Base-by-base conservation (phyloP, 306 rosid genomes). In the Malus orientalis region DNA sequence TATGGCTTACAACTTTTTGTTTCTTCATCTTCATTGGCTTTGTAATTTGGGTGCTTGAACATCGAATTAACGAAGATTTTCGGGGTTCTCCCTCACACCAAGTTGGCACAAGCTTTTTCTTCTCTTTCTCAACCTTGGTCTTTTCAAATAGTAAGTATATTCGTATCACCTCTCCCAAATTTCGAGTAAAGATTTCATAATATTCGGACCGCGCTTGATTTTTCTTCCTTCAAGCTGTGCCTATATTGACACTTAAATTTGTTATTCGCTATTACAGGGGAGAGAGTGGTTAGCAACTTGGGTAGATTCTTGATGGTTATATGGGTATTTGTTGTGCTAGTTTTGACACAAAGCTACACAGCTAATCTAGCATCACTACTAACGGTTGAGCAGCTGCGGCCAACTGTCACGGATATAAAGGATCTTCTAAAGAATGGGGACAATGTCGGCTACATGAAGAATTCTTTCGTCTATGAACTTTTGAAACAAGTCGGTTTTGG, bases 11-110 rank as follows among this genome's bases (percentile, higher is more conserved):
- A 70, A 71, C 73, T 5, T 79, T 70, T 18, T 90, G 88, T 71
- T 88, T 88, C 11, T 88, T 90, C 16, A 16, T 90, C 8, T 87
- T 86, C 82, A 82, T 88, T 45, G 96, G 93, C 12, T 90, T 90
- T 23, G 91, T 90, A 4, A 89, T 90, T 18, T 92, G 93, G 91
- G 74, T 86, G 55, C 89, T 90, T 38, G 96, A 92, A 74, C 96
- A 88, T 60, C 32, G 85, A 67, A 77, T 88, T 25, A 90, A 92
- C 59, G 76, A 84, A 1, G 76, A 83, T 11, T 92, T 92, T 36
- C 85, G 91, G 0, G 97, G 97, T 6, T 86, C 91, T 27, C 85
- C 68, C 1, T 77, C 72, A 0, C 78, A 90, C 66, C 90, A 90
- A 38, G 80, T 92, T 64, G 89, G 96, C 55, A 88, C 93, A 13